phyloP scores from a whole-genome alignment of 2,329 filamentous ascomycete species.

The Mycocentrospora acerina region DNA sequence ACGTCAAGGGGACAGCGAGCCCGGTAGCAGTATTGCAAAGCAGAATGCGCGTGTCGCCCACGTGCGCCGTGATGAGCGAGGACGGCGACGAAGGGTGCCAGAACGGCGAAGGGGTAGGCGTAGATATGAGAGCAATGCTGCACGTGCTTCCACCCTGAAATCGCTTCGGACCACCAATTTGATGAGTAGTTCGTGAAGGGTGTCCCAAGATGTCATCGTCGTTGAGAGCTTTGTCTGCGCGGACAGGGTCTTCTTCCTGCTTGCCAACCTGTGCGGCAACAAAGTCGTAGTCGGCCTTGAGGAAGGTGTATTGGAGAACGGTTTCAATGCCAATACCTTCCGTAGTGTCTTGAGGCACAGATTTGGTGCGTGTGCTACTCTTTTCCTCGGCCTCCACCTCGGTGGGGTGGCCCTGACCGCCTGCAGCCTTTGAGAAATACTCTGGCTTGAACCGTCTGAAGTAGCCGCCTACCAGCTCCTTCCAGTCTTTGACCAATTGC shows the following conservation, averaged over 20 bases:
- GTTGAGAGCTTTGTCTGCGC: constrained; percentile 77
- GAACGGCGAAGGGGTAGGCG: constrained; percentile 86
- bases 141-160: constrained; percentile 95
- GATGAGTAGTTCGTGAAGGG: constrained; percentile 50
- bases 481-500: constrained; percentile 74
- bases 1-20: constrained; percentile 76
- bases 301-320: constrained; percentile 86
- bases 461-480: constrained; percentile 85
- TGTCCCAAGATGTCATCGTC: constrained; percentile 78
- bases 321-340: constrained; percentile 67
- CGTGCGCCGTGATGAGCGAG: constrained; percentile 83
- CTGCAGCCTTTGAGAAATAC: constrained; percentile 62
- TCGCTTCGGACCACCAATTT: constrained; percentile 73
- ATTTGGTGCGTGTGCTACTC: constrained; percentile 24
- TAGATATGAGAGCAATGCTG: constrained; percentile 86
- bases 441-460: constrained; percentile 87
- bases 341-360: constrained; percentile 22
- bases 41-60: constrained; percentile 88
- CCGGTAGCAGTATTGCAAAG: constrained; percentile 87
- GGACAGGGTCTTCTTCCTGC: constrained; percentile 67
- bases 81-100: constrained; percentile 90
- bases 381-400: constrained; percentile 35
- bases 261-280: constrained; percentile 85
- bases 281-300: constrained; percentile 93
- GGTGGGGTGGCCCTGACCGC: constrained; percentile 36